Base-by-base conservation (phyloP, 2,329 filamentous ascomycete species). In the Scleromitrula shiraiana region DNA sequence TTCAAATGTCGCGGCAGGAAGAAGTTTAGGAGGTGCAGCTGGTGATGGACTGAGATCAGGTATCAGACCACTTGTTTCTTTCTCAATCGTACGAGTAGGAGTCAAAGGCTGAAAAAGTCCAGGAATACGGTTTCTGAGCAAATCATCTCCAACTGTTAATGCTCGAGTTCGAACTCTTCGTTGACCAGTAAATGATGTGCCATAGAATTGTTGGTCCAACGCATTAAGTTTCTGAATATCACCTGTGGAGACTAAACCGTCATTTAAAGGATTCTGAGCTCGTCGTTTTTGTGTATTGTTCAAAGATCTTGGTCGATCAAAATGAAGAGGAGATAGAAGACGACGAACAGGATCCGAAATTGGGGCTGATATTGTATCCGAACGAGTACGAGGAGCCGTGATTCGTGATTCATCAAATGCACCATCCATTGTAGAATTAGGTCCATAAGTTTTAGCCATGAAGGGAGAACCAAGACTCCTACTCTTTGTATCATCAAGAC, bases 361-460 rank as follows among this genome's bases (percentile, higher is more conserved):
- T n/a, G n/a, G n/a, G n/a, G n/a, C 45, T 17, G 41, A 26, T 8
- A 42, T 15, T 7, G 45, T 49, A 41, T 57, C 52, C 7, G 54
- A 53, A 23, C 42, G 46, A 6, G 40, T 41, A 15, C 44, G 50
- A 26, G 54, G 44, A 29, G 51, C 50, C 7, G 53, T 55, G 23
- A 54, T 44, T 8, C 47, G 44, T 23, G 56, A 48, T 26, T 50
- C 38, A 23, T 56, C 49, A 12, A 46, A 50, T 20, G 38, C 30
- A 22, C 45, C 46, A 29, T 53, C 42, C 19, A 35, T 40, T n/a
- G 52, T 55, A 3, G 78, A 79, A 62, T 75, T 81, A 1, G 78
- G 79, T 0, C 79, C 79, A 54, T 82, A 82, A 55, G 77, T 82
- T 52, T 69, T 74, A 26, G 76, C 71, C 17, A 69, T 65, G 51